A percentile compares a stretch with the other conserved stretches of the same genome.
These are phyloP conservation scores for Edaphochlamys debaryana DNA, from an alignment of 139 green algal genomes.

Conservation along the genomic window DNA sequence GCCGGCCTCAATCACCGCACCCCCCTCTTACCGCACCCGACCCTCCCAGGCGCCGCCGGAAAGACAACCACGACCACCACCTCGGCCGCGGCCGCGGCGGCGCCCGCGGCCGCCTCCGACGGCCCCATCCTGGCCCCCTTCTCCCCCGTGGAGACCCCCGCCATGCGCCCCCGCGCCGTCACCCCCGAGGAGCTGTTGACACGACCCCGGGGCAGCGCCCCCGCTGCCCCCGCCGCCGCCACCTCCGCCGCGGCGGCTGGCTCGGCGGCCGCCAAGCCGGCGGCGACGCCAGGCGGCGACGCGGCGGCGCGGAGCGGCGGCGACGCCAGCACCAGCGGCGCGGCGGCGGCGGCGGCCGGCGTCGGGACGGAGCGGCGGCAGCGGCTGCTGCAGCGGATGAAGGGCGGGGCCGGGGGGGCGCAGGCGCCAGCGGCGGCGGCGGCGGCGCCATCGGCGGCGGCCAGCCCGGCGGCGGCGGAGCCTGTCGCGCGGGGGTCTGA, in stretches of 20 bases:
- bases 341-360: not conserved
- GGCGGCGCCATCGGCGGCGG: not conserved
- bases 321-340: not conserved
- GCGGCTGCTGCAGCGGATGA: constrained; percentile 44
- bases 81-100: too few relatives aligned
- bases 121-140: constrained; percentile 9
- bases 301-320: too few relatives aligned
- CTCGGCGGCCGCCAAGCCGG: not conserved
- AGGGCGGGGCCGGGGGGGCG: not conserved
- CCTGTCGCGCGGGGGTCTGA: not conserved
- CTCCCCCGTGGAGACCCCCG: constrained; percentile 37
- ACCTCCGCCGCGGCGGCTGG: not conserved
- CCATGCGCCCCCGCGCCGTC: constrained; percentile 2
- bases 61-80: too few relatives aligned
- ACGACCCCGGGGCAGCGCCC: not conserved
- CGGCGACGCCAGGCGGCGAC: not conserved
- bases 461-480: too few relatives aligned
- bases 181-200: constrained; percentile 10
- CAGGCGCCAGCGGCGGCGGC: not conserved
- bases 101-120: too few relatives aligned
- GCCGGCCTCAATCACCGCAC: too few relatives aligned
- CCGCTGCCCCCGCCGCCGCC: not conserved
- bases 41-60: too few relatives aligned
- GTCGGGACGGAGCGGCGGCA: constrained; percentile 21
- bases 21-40: too few relatives aligned